phyloP scores from a whole-genome alignment of 768 basidiomycete species.

The Amyloporia xantha region DNA sequence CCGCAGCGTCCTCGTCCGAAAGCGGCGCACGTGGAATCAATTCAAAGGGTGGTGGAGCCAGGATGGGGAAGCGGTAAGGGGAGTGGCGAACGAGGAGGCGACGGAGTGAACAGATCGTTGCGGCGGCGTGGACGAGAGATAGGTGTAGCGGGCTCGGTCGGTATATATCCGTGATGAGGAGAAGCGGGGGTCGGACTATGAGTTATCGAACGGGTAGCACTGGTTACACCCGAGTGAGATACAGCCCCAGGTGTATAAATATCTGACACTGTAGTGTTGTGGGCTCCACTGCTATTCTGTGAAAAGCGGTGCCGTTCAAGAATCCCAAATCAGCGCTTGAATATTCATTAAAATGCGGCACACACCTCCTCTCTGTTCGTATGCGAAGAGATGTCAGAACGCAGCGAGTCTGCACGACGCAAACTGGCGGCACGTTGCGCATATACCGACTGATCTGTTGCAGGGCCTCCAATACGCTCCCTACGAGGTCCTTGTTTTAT shows the following conservation, averaged over 20 bases:
- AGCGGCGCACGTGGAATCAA: constrained; percentile 25
- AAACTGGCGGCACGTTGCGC: constrained; percentile 34
- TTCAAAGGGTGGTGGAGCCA: constrained; percentile 43
- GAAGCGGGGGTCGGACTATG: not conserved
- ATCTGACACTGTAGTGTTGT: too few relatives aligned
- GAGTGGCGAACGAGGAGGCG: not conserved
- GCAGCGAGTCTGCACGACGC: constrained; percentile 34
- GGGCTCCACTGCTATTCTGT: too few relatives aligned
- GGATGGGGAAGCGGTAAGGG: constrained; percentile 36
- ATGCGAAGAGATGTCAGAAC: too few relatives aligned
- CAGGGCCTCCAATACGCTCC: constrained; percentile 1
- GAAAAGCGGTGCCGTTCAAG: too few relatives aligned
- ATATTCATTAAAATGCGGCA: too few relatives aligned
- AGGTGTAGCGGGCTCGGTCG: constrained; percentile 15
- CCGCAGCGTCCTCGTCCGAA: constrained; percentile 36
- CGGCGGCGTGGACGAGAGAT: not conserved
- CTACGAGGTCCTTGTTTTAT: too few relatives aligned
- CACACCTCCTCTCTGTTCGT: too few relatives aligned
- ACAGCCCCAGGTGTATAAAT: too few relatives aligned
- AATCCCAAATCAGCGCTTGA: too few relatives aligned
- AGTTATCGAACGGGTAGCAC: not conserved
- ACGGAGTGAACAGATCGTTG: not conserved
- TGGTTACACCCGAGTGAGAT: too few relatives aligned
- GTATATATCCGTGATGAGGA: constrained; percentile 4
- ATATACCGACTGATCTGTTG: constrained; percentile 4